These are phyloP conservation scores for Cucurbita argyrosperma DNA, from an alignment of 306 rosid genomes.

Conservation along the genomic window DNA sequence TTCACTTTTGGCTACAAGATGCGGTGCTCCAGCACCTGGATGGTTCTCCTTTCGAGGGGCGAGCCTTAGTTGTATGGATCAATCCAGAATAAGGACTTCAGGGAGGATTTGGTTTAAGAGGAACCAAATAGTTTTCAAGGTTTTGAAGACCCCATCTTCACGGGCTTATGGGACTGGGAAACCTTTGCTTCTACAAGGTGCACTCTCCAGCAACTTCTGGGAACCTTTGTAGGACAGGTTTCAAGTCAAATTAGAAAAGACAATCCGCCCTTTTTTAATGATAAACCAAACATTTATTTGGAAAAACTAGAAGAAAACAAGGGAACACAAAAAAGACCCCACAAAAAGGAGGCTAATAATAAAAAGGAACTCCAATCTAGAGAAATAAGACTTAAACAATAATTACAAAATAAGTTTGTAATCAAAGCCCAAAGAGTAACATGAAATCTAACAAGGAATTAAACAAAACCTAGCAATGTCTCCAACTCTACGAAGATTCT, in stretches of 20 bases:
- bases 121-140: not conserved
- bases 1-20: no score
- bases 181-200: not conserved
- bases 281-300: not conserved
- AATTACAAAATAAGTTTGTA: not conserved
- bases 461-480: not conserved
- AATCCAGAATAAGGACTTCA: not conserved
- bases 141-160: not conserved
- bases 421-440: not conserved
- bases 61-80: not conserved
- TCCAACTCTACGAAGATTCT: no score
- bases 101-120: not conserved
- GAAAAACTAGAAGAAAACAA: not conserved
- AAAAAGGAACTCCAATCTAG: not conserved
- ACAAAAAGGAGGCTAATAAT: not conserved
- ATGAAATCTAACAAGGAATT: not conserved
- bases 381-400: no score
- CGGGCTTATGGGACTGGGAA: not conserved
- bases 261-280: not conserved
- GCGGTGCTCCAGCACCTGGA: not conserved
- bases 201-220: not conserved
- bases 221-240: not conserved
- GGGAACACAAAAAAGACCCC: not conserved
- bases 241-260: not conserved
- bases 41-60: not conserved